A percentile compares a stretch with the other conserved stretches of the same genome.
phyloP scores from a whole-genome alignment of 306 rosid species.

The Gillenia trifoliata region DNA sequence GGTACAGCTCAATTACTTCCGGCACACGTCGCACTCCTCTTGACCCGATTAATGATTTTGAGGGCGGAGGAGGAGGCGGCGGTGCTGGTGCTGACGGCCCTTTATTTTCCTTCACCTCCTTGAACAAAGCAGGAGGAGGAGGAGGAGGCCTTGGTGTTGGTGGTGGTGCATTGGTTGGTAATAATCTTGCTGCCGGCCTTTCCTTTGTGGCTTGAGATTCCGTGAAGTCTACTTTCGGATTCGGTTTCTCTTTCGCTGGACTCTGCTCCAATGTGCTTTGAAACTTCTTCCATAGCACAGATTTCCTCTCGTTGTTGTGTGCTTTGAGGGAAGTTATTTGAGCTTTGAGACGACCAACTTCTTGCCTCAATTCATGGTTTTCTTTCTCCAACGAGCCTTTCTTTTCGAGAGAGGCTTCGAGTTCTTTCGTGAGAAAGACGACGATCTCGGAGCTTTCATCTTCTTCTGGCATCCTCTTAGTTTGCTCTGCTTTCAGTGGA shows the following conservation, averaged over 20 bases:
- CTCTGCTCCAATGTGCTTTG: constrained; percentile 48
- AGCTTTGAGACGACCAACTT: constrained; percentile 53
- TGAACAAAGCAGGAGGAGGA: constrained; percentile 16
- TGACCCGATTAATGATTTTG: constrained; percentile 41
- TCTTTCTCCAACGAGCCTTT: constrained; percentile 57
- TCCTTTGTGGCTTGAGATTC: constrained; percentile 39
- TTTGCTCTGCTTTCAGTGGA: constrained; percentile 18
- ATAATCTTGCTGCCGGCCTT: constrained; percentile 27
- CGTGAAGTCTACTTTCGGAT: constrained; percentile 29
- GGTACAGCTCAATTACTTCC: constrained; percentile 78
- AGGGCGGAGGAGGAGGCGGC: constrained; percentile 81
- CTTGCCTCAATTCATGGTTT: constrained; percentile 68
- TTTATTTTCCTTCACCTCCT: constrained; percentile 37
- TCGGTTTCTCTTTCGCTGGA: constrained; percentile 28
- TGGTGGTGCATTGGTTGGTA: constrained; percentile 48
- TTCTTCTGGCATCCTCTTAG: constrained; percentile 36
- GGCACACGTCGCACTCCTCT: constrained; percentile 85
- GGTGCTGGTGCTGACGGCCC: constrained; percentile 37
- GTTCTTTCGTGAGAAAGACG: constrained; percentile 39
- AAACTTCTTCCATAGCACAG: constrained; percentile 82
- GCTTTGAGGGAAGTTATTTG: constrained; percentile 66
- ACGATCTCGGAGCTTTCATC: constrained; percentile 46
- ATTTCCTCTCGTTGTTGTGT: constrained; percentile 63
- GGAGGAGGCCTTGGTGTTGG: constrained; percentile 23
- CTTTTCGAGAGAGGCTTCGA: constrained; percentile 49